Evolutionary conservation across 1,284 basidiomycete species (phyloP).

Genomic region (Erythrobasidium hasegawianum): DNA sequence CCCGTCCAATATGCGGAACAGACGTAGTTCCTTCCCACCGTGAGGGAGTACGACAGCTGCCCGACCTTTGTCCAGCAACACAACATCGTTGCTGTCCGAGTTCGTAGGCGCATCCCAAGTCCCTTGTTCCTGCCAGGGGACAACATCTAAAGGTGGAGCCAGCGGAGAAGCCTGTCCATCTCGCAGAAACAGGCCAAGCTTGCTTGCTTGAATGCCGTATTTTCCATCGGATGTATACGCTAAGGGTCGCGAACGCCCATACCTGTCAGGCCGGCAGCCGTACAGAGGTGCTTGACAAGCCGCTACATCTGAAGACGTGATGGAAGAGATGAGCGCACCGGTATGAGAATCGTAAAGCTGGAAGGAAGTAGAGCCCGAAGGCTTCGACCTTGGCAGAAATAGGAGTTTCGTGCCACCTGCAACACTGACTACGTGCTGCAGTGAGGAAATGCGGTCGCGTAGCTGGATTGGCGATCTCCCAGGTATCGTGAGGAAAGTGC

Average conservation of each 20-base stretch:
- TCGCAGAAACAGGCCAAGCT: neutral
- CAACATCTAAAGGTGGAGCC: neutral
- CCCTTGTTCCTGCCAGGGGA: neutral
- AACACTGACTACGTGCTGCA: neutral
- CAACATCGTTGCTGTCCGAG: neutral
- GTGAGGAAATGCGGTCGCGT: neutral
- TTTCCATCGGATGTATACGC: neutral
- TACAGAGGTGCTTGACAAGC: neutral
- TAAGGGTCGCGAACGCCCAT: neutral
- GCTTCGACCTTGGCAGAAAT: neutral
- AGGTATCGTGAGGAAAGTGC: neutral
- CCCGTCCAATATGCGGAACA: neutral
- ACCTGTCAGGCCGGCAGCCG: neutral
- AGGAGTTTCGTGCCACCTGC: neutral
- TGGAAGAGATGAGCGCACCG: neutral
- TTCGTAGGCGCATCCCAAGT: neutral
- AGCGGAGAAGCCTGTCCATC: neutral
- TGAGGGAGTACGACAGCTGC: neutral
- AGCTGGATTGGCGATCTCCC: neutral
- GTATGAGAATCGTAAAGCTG: slow-evolving; percentile 1
- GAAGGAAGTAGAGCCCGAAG: neutral
- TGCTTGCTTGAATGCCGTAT: neutral
- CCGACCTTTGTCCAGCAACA: neutral
- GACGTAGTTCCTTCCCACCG: neutral
- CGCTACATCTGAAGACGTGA: neutral